A percentile compares a stretch with the other conserved stretches of the same genome.
Conservation (phyloP, 257 asterid genomes). For the Solanum virginianum region DNA sequence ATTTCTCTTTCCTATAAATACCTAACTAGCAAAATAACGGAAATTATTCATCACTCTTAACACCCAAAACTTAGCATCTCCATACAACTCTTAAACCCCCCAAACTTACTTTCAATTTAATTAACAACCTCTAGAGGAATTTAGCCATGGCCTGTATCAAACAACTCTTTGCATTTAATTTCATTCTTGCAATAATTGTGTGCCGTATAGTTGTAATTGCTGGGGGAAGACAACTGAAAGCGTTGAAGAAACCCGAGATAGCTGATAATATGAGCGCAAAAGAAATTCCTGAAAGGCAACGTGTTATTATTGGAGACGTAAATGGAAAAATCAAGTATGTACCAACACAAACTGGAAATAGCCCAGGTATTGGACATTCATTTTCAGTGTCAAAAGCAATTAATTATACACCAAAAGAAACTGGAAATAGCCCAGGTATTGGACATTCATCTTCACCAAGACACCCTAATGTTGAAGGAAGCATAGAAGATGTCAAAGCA, state of each 20-base stretch:
- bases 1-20: background rate
- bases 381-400: background rate
- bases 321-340: background rate
- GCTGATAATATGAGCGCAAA: background rate
- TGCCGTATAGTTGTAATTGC: constrained; percentile 11
- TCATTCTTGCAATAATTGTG: constrained; percentile 19
- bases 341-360: constrained; percentile 46
- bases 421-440: constrained; percentile 65
- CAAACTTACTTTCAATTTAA: background rate
- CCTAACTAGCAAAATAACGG: background rate
- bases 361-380: constrained; percentile 61
- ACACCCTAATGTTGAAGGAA: background rate
- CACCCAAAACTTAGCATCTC: background rate
- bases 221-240: constrained; percentile 37
- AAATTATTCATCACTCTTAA: background rate
- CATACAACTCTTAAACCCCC: background rate
- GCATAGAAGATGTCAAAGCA: constrained; percentile 25
- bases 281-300: background rate
- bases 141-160: constrained; percentile 23
- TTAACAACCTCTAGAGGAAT: background rate
- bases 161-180: constrained; percentile 4
- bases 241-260: background rate
- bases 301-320: background rate
- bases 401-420: constrained; percentile 8
- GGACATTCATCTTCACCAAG: constrained; percentile 34